Evolutionary conservation across 2,329 filamentous ascomycete genomes (phyloP), one percentile per base, ranked within the genome.

Genomic region (Neonectria magnoliae): DNA sequence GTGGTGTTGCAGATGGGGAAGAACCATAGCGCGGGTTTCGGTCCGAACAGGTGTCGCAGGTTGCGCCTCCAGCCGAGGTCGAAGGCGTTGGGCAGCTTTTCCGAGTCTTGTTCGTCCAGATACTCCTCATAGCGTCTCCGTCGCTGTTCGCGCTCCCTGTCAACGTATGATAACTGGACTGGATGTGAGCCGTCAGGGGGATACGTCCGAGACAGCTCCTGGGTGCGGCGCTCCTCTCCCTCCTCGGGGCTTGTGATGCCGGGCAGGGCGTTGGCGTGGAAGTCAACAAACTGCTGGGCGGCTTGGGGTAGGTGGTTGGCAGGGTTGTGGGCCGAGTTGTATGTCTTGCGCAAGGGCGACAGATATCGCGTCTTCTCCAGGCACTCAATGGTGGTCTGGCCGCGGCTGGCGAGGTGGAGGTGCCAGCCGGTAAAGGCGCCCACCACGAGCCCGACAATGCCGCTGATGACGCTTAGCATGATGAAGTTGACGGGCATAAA

Each of bases 321-420:
- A 73, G 82, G 85, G 76, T 86, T 82, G 66, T 87, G 84, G 51
- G 87, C 83, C 60, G 90, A 86, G 67, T 87, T 83, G 75, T 92
- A 89, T 75, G 95, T 86, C 53, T 87, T 87, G 61, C 91, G 87
- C 65, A 97, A 78, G 0, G 93, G 93, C 10, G 92, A 93, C 8
- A 97, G 86, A 79, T 99, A 99, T 60, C 96, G 88, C 2, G 95
- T 98, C 83, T 96, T 98, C 80, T 99, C 96, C 64, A 99, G 83
- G 73, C 92, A 97, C 78, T 99, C 96, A 64, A 99, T 98, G 3
- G 96, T 99, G 1, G 96, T 99, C 79, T 97, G 90, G 4, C 93
- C 93, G 27, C 87, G 87, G 58, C 87, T 82, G 1, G 93, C 93
- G 1, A 99, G 85, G 77, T 92, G 88, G 60, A 98, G 85, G 82